Evolutionary conservation across 2,329 filamentous ascomycete genomes (phyloP), one percentile per base, ranked within the genome.

Genomic region (Coniochaeta hoffmannii): DNA sequence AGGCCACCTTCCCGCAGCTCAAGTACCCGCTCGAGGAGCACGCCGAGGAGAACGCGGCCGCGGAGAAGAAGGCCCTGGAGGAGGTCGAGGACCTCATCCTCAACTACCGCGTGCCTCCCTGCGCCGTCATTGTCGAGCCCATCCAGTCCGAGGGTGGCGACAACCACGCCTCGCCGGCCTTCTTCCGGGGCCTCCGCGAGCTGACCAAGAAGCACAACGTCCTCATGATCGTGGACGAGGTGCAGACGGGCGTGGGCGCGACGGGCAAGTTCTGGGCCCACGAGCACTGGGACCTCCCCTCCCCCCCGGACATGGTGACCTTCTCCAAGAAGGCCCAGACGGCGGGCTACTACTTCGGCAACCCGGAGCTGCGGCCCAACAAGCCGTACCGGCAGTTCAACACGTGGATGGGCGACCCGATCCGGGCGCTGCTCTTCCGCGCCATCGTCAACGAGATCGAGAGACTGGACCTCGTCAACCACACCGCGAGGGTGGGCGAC

Each of bases 221-320:
- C 30, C 83, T 95, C 56, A 78, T 96, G 71, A 96, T 96, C 67
- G 91, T 95, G 60, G 91, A 96, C 69, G 91, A 96, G 75, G 91
- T 96, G 11, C 91, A 96, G 76, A 96, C 91, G 7, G 92, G 91
- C 69, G 87, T 96, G 26, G 92, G 92, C 64, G 90, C 92, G 36
- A 96, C 91, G 0, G 91, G 91, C 64, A 91, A 89, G 71, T 96
- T 96, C 84, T 96, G 91, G 91, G 91, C 92, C 9, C 92, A 96
- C 76, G 90, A 96, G 66, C 92, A 96, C 84, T 96, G 91, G 91
- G 81, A 88, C 70, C 81, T 96, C 44, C 68, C 79, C 52, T 76
- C 84, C 34, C 89, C 91, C 9, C 91, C 91, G 0, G 91, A 96
- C 76, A 94, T 96, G 78, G 91, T 96, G 46, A 96, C 91, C 57